Base-by-base conservation (phyloP, 1,139 yeast genomes). In the Sugiyamaella xylanicola region DNA sequence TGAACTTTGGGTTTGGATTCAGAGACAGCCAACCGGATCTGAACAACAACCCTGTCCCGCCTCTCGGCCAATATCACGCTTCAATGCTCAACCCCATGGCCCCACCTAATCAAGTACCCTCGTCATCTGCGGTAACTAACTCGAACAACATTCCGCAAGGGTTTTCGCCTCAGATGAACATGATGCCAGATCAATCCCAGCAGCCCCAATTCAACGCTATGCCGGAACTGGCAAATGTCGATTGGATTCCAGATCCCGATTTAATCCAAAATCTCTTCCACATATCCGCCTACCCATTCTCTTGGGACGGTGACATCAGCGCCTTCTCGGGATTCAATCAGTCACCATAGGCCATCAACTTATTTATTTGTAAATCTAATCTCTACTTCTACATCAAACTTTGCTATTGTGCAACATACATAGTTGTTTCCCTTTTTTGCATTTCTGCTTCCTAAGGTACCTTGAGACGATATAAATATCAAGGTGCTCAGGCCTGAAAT, bases 201-300 rank as follows among this genome's bases (percentile, higher is more conserved):
- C 50, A 25, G n/a, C 13, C 39, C 11, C 9, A 17, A 19, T 48
- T 27, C 45, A 43, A 40, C 11, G 40, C 41, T 25, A 11, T 46
- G 13, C 41, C 46, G 13, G 49, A 44, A 36, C 25, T 48, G 15
- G 49, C 17, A 13, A 50, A 13, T 43, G 50, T 54, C 39, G 57
- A 48, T 29, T 50, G n/a, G 44, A 32, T 55, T 22, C 53, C 53
- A 4, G 62, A 59, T 45, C 57, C 59, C 15, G 46, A 57, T 11
- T 44, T 61, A 51, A 63, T 63, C 9, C 63, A 61, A 16, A 51
- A 61, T 16, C 59, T 63, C 39, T 61, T 57, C 51, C 64, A 62
- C 35, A 57, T 63, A 16, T 57, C 64, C 9, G 56, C 63, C 15
- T 57, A 55, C 35, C 58, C 64, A 15, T 61, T 56, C 40, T 54